These are phyloP conservation scores for Coelastrella sp. DNA, from an alignment of 139 green algal species.

Conservation along the genomic window DNA sequence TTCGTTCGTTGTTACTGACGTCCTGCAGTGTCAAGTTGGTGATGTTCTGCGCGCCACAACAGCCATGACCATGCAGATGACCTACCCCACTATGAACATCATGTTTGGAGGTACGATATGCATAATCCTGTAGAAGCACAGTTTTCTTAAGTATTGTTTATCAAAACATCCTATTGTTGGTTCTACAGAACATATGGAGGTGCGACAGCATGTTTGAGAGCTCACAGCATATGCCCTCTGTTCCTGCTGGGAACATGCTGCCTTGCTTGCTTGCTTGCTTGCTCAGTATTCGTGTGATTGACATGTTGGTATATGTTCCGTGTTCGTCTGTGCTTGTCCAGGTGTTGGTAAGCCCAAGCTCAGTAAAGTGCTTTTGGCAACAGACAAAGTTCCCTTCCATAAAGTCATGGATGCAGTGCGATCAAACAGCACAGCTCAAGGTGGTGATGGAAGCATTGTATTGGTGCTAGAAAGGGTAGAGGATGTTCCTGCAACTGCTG, in stretches of 20 bases:
- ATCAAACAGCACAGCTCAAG: neutral
- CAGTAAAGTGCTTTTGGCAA: slow-evolving; percentile 12
- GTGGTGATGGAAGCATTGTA: slow-evolving; percentile 13
- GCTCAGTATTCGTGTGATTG: neutral
- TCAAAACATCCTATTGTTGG: too few relatives aligned
- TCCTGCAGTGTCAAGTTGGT: slow-evolving; percentile 21
- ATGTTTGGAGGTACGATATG: slow-evolving; percentile 32
- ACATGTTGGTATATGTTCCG: neutral
- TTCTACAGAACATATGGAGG: too few relatives aligned
- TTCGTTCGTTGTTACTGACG: neutral
- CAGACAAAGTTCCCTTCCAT: neutral
- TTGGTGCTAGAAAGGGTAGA: slow-evolving; percentile 21
- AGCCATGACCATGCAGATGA: slow-evolving; percentile 43
- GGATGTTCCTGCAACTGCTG: neutral
- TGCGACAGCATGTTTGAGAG: too few relatives aligned
- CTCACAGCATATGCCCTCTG: too few relatives aligned
- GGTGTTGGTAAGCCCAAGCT: slow-evolving; percentile 24
- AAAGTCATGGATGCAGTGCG: slow-evolving; percentile 42
- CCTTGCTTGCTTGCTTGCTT: too few relatives aligned
- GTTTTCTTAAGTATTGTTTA: neutral
- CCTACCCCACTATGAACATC: slow-evolving; percentile 39
- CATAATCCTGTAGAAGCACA: neutral
- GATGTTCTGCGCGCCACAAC: slow-evolving; percentile 25
- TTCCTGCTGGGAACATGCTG: too few relatives aligned
- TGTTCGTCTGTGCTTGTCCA: neutral